Evolutionary conservation across 371 early-diverging fungal genomes (phyloP).

Genomic region (Gilbertella persicaria): DNA sequence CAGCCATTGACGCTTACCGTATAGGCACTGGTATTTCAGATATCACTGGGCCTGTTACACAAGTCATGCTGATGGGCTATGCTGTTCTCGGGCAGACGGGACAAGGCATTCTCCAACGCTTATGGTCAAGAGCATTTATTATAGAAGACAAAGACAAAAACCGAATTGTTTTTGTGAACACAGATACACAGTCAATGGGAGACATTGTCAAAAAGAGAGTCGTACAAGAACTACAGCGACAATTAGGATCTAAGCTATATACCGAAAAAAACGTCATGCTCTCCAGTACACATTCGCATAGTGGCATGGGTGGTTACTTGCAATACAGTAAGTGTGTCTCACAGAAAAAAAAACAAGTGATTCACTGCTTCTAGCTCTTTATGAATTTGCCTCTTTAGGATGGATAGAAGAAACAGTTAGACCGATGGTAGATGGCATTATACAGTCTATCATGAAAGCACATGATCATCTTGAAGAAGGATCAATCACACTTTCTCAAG

Average conservation of each 20-base stretch:
- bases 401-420: conserved; percentile 51
- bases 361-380: conserved; percentile 22
- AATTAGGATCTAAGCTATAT: conserved; percentile 26
- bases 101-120: conserved; percentile 57
- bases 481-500: conserved; percentile 29
- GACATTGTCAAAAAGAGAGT: conserved; percentile 40
- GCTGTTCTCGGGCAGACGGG: conserved; percentile 53
- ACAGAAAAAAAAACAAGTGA: neutral
- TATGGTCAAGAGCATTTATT: conserved; percentile 59
- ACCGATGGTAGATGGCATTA: conserved; percentile 59
- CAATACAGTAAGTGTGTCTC: conserved; percentile 39
- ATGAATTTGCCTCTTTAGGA: conserved; percentile 38
- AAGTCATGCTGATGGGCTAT: conserved; percentile 59
- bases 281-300: conserved; percentile 69
- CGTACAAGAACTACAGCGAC: conserved; percentile 25
- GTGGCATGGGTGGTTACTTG: conserved; percentile 49
- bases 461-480: conserved; percentile 51
- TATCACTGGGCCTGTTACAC: conserved; percentile 48
- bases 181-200: conserved; percentile 52
- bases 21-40: conserved; percentile 49
- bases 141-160: conserved; percentile 23
- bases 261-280: conserved; percentile 60
- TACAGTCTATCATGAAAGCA: conserved; percentile 53
- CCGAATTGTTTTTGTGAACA: conserved; percentile 57
- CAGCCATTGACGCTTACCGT: conserved; percentile 9